Base-by-base conservation (phyloP, 192 early-diverging fungal genomes). In the Ambispora gerdemannii region DNA sequence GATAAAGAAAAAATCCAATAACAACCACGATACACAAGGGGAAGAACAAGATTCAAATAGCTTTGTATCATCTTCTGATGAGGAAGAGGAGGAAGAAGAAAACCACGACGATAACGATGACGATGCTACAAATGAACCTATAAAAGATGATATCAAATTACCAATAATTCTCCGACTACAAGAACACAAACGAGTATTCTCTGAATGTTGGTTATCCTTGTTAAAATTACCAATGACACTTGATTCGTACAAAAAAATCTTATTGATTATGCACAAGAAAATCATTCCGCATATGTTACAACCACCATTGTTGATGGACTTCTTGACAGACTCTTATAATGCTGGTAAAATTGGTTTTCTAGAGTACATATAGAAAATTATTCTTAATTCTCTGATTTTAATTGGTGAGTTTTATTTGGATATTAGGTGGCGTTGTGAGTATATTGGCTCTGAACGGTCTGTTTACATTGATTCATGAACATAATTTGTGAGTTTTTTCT, bases 381-480 rank as follows among this genome's bases (percentile, higher is more conserved):
- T 43, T 43, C 15, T 10, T 43, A 43, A 43, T 10, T 15, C 38
- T 10, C 38, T 43, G 7, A 0, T 67, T 19, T 32, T 31, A 1
- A 67, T 3, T 6, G 13, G 3, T 53, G 49, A 7, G 22, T 4
- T 55, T 7, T 50, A 27, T 67, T 31, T n/a, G n/a, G n/a, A n/a
- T n/a, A n/a, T n/a, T 75, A 83, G 94, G 96, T 71, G 95, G 95
- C 4, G 87, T 89, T 7, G 76, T 94, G 72, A 94, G 93, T 77
- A 69, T 99, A 47, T 79, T 99, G 62, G 95, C 97, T 4, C 82
- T 99, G 47, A 97, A 98, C 75, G 94, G 95, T 30, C 78, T 99
- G 20, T 99, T 98, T 62, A 94, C 96, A 19, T 81, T 99, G 70
- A 96, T 99, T 53, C 80, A 85, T n/a, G 89, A 98, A 70, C 88